A percentile compares a stretch with the other conserved stretches of the same genome.
phyloP scores from a whole-genome alignment of 495 filamentous ascomycete species.

The Talaromyces nanjingensis region DNA sequence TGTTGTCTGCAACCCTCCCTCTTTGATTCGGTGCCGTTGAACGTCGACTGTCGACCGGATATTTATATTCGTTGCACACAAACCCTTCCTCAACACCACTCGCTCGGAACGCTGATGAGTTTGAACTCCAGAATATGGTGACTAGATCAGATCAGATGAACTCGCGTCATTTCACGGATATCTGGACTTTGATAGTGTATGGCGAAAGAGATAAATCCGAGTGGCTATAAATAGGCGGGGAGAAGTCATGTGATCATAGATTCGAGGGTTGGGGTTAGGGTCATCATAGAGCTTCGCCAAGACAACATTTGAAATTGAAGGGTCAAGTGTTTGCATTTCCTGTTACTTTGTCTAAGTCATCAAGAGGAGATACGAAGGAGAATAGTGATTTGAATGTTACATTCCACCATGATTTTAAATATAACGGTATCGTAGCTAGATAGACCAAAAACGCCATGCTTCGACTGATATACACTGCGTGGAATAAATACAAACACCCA shows the following conservation, averaged over 20 bases:
- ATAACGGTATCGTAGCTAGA: neutral
- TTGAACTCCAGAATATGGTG: no score
- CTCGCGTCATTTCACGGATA: neutral
- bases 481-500: neutral
- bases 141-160: neutral
- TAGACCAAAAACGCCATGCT: slow-evolving; percentile 6
- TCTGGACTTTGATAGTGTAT: neutral
- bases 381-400: neutral
- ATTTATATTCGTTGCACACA: neutral
- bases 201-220: neutral
- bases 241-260: neutral
- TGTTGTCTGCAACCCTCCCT: neutral
- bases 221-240: neutral
- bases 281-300: no score
- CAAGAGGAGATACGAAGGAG: neutral
- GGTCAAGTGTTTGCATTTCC: no score
- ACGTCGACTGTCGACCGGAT: neutral
- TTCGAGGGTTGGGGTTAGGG: neutral
- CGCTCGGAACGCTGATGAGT: no score
- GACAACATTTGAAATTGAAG: no score
- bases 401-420: neutral
- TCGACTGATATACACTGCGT: neutral
- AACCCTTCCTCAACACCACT: neutral
- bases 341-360: no score
- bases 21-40: neutral